A percentile compares a stretch with the other conserved stretches of the same genome.
These are phyloP conservation scores for Diplocarpon mali DNA, from an alignment of 2,329 filamentous ascomycete genomes.

Conservation along the genomic window DNA sequence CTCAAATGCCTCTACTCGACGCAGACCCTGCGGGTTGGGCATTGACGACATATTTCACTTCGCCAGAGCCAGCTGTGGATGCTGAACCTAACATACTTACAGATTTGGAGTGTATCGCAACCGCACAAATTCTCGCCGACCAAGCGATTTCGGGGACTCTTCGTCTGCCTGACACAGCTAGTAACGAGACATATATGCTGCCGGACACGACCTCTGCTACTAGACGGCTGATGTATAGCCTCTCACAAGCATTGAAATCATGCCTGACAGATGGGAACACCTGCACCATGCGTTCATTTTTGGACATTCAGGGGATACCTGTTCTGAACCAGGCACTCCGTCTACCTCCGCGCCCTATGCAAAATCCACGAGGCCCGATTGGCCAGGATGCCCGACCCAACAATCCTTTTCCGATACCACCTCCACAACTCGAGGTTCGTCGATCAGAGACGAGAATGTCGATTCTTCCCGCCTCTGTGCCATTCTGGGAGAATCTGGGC, in stretches of 20 bases:
- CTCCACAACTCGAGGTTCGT: conserved; percentile 62
- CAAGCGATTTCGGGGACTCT: conserved; percentile 48
- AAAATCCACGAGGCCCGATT: conserved; percentile 16
- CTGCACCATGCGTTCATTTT: conserved; percentile 37
- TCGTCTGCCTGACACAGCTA: conserved; percentile 18
- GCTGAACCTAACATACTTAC: conserved; percentile 23
- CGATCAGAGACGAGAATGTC: conserved; percentile 60
- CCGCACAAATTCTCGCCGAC: conserved; percentile 62
- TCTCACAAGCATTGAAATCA: conserved; percentile 34
- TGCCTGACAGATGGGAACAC: conserved; percentile 33
- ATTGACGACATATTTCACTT: conserved; percentile 45
- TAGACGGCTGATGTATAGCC: conserved; percentile 30
- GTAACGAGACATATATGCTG: conserved; percentile 1
- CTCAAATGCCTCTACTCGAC: conserved; percentile 23
- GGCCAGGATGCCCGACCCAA: conserved; percentile 31
- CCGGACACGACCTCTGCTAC: conserved; percentile 13
- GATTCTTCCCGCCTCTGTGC: conserved; percentile 60
- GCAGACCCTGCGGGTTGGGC: conserved; percentile 29
- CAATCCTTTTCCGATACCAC: conserved; percentile 50
- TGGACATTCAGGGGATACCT: conserved; percentile 48
- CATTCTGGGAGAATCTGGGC: conserved; percentile 75
- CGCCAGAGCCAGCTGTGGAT: conserved; percentile 41
- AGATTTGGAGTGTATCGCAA: conserved; percentile 52
- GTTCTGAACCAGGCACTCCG: conserved; percentile 41
- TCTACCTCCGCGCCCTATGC: conserved; percentile 28